Conservation (phyloP, 2,329 filamentous ascomycete species). For the Diaporthe citri region DNA sequence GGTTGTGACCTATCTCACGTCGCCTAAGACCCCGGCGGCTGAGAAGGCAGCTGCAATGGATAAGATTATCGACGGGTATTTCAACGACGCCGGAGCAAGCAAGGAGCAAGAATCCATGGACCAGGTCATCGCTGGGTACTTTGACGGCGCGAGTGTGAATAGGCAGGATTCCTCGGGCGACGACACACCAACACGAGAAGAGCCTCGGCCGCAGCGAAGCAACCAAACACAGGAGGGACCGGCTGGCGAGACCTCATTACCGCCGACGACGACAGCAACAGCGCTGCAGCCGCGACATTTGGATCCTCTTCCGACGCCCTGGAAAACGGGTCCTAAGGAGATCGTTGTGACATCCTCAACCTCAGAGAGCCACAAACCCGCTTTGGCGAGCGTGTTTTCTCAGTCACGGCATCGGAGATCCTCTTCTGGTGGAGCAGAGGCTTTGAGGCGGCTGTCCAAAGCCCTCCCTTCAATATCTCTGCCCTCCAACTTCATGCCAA, state of each 20-base stretch:
- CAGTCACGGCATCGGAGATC: conserved; percentile 62
- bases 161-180: conserved; percentile 28
- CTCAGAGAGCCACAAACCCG: conserved; percentile 48
- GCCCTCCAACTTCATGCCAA: conserved; percentile 54
- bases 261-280: conserved; percentile 16
- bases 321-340: conserved; percentile 57
- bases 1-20: conserved; percentile 67
- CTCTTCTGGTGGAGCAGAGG: conserved; percentile 68
- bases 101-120: conserved; percentile 37
- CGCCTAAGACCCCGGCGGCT: conserved; percentile 65
- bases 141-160: conserved; percentile 3
- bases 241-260: background rate
- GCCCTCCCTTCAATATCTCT: conserved; percentile 68
- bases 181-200: conserved; percentile 7
- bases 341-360: conserved; percentile 46
- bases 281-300: conserved; percentile 39
- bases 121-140: conserved; percentile 26
- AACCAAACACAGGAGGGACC: background rate
- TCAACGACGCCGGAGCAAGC: conserved; percentile 43
- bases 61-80: conserved; percentile 53
- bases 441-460: conserved; percentile 68
- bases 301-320: conserved; percentile 50
- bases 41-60: conserved; percentile 71
- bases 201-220: background rate
- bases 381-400: conserved; percentile 62